phyloP scores from a whole-genome alignment of 2,329 filamentous ascomycete species.

The Phialocephala sp. region DNA sequence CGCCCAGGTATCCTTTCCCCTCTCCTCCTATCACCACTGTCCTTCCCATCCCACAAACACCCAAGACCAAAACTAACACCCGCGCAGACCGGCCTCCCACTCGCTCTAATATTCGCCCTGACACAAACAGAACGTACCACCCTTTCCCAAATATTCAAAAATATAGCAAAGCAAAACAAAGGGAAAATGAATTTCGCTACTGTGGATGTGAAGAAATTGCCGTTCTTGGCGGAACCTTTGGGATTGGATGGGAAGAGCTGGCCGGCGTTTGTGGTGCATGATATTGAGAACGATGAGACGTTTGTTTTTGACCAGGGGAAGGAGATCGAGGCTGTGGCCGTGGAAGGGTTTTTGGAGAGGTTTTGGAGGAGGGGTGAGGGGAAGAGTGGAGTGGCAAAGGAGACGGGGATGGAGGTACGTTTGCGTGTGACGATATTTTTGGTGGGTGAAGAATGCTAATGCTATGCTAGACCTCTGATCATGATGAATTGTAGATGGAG shows the following conservation, averaged over 20 bases:
- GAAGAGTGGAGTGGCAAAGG: not conserved
- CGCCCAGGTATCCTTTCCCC: conserved; percentile 52
- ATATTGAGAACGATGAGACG: conserved; percentile 4
- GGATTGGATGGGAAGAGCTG: conserved; percentile 8
- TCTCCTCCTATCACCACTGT: not conserved
- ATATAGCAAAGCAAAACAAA: conserved; percentile 69
- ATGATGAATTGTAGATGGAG: not conserved
- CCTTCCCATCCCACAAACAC: not conserved
- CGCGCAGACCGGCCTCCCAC: conserved; percentile 65
- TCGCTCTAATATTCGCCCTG: conserved; percentile 75
- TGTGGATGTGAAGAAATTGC: conserved; percentile 71
- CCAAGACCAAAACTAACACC: not conserved
- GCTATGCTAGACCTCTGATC: not conserved
- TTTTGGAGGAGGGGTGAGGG: not conserved
- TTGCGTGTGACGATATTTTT: not conserved
- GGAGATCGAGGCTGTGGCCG: not conserved
- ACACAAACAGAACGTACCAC: conserved; percentile 66
- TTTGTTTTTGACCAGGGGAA: conserved; percentile 13
- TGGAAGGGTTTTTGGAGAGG: not conserved
- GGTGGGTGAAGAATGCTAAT: not conserved
- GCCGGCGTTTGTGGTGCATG: conserved; percentile 8
- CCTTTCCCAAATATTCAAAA: conserved; percentile 54
- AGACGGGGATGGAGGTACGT: not conserved
- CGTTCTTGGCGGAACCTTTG: conserved; percentile 39
- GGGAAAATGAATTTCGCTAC: conserved; percentile 73